Evolutionary conservation across 1,284 basidiomycete species (phyloP).

Genomic region (Psilocybe mexicana): DNA sequence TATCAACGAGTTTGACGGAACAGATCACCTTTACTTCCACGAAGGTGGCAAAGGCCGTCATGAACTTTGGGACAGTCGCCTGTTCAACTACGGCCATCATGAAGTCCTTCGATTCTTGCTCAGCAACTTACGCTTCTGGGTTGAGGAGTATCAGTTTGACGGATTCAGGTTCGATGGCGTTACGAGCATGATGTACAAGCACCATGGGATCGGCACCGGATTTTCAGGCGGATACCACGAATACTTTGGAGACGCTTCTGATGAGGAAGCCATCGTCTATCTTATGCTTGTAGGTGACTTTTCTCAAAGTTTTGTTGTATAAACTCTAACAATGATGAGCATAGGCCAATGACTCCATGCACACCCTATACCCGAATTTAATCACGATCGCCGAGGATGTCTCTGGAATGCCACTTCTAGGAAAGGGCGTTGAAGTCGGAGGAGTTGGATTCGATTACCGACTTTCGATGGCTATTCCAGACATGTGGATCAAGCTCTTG

Average conservation of each 20-base stretch:
- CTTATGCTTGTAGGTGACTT: constrained; percentile 83
- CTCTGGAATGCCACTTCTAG: constrained; percentile 96
- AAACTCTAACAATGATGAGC: not conserved
- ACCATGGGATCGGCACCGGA: constrained; percentile 96
- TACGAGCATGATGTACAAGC: constrained; percentile 98
- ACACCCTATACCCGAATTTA: constrained; percentile 74
- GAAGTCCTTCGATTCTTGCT: constrained; percentile 94
- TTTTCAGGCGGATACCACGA: constrained; percentile 98
- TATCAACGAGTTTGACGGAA: constrained; percentile 93
- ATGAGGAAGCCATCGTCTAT: constrained; percentile 91
- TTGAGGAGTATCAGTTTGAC: constrained; percentile 95
- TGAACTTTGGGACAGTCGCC: constrained; percentile 94
- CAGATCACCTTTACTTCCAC: constrained; percentile 97
- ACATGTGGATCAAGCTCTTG: constrained; percentile 99
- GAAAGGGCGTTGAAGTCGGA: constrained; percentile 77
- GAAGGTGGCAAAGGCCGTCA: constrained; percentile 88
- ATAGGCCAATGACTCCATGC: constrained; percentile 92
- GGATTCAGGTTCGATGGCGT: constrained; percentile 99
- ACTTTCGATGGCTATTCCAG: constrained; percentile 96
- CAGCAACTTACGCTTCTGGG: constrained; percentile 93
- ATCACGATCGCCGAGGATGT: constrained; percentile 98
- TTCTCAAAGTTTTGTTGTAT: not conserved
- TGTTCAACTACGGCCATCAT: constrained; percentile 96
- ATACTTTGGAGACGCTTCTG: constrained; percentile 88
- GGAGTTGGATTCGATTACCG: constrained; percentile 98